Evolutionary conservation across 2,329 filamentous ascomycete genomes (phyloP), one percentile per base, ranked within the genome.

Genomic region (Shiraia sp.): DNA sequence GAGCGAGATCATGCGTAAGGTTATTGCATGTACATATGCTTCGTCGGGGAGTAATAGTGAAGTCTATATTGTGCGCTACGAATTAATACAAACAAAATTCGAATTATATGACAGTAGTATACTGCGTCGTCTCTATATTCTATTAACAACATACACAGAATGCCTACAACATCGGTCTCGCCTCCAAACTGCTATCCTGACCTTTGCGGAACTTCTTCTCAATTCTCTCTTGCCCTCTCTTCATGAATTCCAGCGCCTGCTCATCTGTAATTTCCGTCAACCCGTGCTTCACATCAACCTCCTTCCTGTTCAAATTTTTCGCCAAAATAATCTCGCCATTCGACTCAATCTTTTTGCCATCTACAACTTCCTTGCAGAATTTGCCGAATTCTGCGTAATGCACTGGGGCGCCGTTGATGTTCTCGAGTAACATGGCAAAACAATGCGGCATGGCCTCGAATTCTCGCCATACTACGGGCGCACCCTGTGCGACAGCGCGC

Each of bases 391-490:
- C 66, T 6, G 55, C 57, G 14, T 72, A 53, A 57, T 70, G 71
- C 38, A 67, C 47, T 6, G 57, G 43, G 6, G 61, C 53, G 0
- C 49, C 65, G 3, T 49, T 34, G 2, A 67, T 40, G 1, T 51
- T 42, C n/a, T 72, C 71, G 3, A 77, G 45, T 40, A 77, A 45
- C 68, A 75, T 68, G 0, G 59, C 67, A 51, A 78, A 92, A 53
- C 81, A 82, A 68, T 91, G 88, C 39, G 88, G 87, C 88, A 92
- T 92, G 3, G 82, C 85, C 64, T 90, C 84, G 62, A 83, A 93
- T 68, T 89, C 81, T 62, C 88, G 81, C 57, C 83, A 86, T 3
- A 81, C 75, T 0, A 91, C 79, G 0, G 58, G 60, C 0, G 85
- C 84, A 4, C 80, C 82, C 32, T 86, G 79, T 6, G 57, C 50